A percentile compares a stretch with the other conserved stretches of the same genome.
Evolutionary conservation across 768 basidiomycete species (phyloP).

Genomic region (Pisolithus albus): DNA sequence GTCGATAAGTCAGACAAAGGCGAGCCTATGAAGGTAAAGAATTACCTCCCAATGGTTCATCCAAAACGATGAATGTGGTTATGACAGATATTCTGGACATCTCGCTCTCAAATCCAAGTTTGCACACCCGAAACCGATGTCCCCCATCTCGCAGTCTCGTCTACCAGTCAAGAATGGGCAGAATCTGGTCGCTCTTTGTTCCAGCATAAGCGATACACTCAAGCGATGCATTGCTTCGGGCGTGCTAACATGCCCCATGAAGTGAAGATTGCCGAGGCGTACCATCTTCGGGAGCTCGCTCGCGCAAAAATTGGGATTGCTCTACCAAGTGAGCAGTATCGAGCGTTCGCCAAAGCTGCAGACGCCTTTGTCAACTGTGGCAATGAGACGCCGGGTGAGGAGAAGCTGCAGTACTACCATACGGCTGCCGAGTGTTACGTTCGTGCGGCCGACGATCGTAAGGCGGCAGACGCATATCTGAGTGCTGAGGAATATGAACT

Average conservation of each 20-base stretch:
- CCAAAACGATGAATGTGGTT: slow-evolving; percentile 26
- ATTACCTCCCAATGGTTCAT: slow-evolving; percentile 6
- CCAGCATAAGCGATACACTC: slow-evolving; percentile 34
- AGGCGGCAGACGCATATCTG: slow-evolving; percentile 41
- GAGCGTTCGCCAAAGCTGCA: slow-evolving; percentile 41
- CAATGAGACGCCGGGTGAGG: slow-evolving; percentile 21
- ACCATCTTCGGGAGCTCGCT: slow-evolving; percentile 48
- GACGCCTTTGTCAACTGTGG: slow-evolving; percentile 43
- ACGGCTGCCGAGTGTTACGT: slow-evolving; percentile 45
- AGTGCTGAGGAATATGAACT: slow-evolving; percentile 36
- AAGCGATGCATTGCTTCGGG: slow-evolving; percentile 50
- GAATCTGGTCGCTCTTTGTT: slow-evolving; percentile 35
- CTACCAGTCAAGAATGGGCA: slow-evolving; percentile 43
- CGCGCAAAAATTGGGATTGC: slow-evolving; percentile 25
- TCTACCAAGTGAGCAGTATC: slow-evolving; percentile 17
- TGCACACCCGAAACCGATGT: slow-evolving; percentile 43
- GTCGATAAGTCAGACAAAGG: slow-evolving; percentile 52
- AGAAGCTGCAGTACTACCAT: slow-evolving; percentile 32
- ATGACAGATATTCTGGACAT: slow-evolving; percentile 46
- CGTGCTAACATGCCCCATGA: slow-evolving; percentile 40
- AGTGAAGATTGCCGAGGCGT: slow-evolving; percentile 44
- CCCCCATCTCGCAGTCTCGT: slow-evolving; percentile 49
- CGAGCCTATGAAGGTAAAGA: slow-evolving; percentile 49
- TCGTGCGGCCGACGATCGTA: slow-evolving; percentile 29
- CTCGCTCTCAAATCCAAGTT: slow-evolving; percentile 38